These are phyloP conservation scores for Tympanopsis confertula DNA, from an alignment of 2,329 filamentous ascomycete genomes.

Conservation along the genomic window DNA sequence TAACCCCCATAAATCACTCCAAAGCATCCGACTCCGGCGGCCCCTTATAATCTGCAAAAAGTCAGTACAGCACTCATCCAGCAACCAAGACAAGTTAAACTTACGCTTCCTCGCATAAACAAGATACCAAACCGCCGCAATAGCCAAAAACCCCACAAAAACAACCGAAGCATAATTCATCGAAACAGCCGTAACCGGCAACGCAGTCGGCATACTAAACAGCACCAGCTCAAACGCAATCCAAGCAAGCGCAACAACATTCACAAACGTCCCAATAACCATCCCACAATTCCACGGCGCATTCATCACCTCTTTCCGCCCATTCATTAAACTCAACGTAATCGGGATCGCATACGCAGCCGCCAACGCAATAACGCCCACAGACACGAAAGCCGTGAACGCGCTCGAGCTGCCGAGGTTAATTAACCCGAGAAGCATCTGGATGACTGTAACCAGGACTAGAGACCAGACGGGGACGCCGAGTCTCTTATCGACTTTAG, in stretches of 20 bases:
- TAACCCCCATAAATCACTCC: no score
- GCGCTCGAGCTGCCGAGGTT: constrained; percentile 44
- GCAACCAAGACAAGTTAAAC: constrained; percentile 8
- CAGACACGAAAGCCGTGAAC: constrained; percentile 41
- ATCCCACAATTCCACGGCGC: constrained; percentile 49
- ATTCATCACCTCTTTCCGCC: constrained; percentile 44
- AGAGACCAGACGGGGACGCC: constrained; percentile 44
- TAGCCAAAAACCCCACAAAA: constrained; percentile 33
- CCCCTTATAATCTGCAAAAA: not conserved
- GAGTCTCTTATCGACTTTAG: constrained; percentile 37
- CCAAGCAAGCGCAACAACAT: constrained; percentile 49
- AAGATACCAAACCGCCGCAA: constrained; percentile 36
- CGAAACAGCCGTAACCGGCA: constrained; percentile 25
- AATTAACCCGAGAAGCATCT: constrained; percentile 42
- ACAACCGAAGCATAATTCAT: constrained; percentile 46
- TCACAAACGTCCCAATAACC: constrained; percentile 45
- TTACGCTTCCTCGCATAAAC: constrained; percentile 37
- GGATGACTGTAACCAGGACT: constrained; percentile 37
- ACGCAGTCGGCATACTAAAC: constrained; percentile 35
- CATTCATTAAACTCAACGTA: constrained; percentile 43
- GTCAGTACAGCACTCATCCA: no score
- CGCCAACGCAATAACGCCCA: constrained; percentile 36
- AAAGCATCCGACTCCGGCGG: not conserved
- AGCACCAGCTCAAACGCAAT: constrained; percentile 38
- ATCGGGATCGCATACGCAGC: constrained; percentile 56